phyloP scores from a whole-genome alignment of 805 yeast species.

The Spencermartinsiella europaea region DNA sequence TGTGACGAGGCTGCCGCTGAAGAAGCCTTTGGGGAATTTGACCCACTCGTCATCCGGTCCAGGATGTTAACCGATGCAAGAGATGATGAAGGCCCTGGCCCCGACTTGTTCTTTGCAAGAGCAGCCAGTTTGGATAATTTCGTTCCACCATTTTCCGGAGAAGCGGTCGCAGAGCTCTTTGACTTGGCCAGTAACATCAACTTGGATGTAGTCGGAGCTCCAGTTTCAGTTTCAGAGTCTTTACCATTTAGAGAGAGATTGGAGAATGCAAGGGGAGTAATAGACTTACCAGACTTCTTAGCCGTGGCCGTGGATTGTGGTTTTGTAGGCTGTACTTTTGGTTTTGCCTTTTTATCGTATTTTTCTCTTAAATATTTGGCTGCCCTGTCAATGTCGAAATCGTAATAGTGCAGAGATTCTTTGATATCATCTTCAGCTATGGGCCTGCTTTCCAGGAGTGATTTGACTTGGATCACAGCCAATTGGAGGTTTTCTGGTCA shows the following conservation, averaged over 20 bases:
- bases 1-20: background rate
- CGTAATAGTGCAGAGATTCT: slow-evolving; percentile 55
- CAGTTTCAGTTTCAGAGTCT: background rate
- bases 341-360: slow-evolving; percentile 19
- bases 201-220: slow-evolving; percentile 4
- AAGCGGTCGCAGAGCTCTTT: background rate
- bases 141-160: slow-evolving; percentile 6
- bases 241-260: background rate
- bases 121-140: slow-evolving; percentile 42
- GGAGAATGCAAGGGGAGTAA: background rate
- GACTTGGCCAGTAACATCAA: slow-evolving; percentile 10
- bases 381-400: slow-evolving; percentile 50
- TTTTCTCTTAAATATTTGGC: slow-evolving; percentile 40
- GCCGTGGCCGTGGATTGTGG: slow-evolving; percentile 11
- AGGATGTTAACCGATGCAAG: slow-evolving; percentile 3
- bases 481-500: slow-evolving; percentile 20
- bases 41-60: background rate
- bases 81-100: slow-evolving; percentile 10
- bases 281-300: slow-evolving; percentile 1
- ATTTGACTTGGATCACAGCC: slow-evolving; percentile 22
- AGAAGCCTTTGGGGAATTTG: too few species aligned
- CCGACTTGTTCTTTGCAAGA: slow-evolving; percentile 42
- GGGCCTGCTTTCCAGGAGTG: slow-evolving; percentile 31
- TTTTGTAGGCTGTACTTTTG: slow-evolving; percentile 9
- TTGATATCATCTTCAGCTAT: slow-evolving; percentile 48